Base-by-base conservation (phyloP, 2,329 filamentous ascomycete species). In the Bipolaris oryzae region DNA sequence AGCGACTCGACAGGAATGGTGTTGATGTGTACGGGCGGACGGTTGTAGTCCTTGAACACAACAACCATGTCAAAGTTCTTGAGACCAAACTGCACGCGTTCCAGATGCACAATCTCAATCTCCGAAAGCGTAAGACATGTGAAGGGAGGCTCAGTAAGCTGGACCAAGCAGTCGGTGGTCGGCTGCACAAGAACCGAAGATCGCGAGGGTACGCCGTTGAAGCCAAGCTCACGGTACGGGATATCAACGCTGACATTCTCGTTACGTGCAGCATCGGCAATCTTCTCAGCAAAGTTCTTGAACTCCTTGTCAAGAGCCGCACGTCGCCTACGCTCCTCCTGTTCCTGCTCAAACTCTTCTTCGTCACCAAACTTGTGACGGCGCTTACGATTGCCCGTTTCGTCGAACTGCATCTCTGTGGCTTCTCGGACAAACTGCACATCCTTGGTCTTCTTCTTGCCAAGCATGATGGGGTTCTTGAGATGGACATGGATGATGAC, bases 1-100 rank as follows among this genome's bases (percentile, higher is more conserved):
- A 99, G 84, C 2, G 89, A 91, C 74, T 99, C 95, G 21, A 99
- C 92, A 0, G 95, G 96, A 62, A 99, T 98, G 6, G 95, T 99
- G 79, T 99, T 99, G 82, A 99, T 89, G 76, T 99, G 95, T 54
- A 89, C 90, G 1, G 94, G 94, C 2, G 91, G 79, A n/a, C 93
- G 87, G 51, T 90, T 87, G 78, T 96, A 98, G 79, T 99, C 95
- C 73, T 98, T 98, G 83, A 96, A 98, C 35, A 99, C 91, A 72
- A 98, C 93, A 18, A 99, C 95, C 77, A 99, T 87, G 78, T 99
- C 95, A 76, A 99, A 99, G 78, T 99, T 99, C 83, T 98, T 97
- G 60, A 99, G 84, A 33, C 95, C 96, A 71, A 99, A 99, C 79
- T 88, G 86, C 16, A 99, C 95, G 80, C 94, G 91, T 77, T 99